Conservation (phyloP, 306 rosid genomes). For the Abrus pulchellus region DNA sequence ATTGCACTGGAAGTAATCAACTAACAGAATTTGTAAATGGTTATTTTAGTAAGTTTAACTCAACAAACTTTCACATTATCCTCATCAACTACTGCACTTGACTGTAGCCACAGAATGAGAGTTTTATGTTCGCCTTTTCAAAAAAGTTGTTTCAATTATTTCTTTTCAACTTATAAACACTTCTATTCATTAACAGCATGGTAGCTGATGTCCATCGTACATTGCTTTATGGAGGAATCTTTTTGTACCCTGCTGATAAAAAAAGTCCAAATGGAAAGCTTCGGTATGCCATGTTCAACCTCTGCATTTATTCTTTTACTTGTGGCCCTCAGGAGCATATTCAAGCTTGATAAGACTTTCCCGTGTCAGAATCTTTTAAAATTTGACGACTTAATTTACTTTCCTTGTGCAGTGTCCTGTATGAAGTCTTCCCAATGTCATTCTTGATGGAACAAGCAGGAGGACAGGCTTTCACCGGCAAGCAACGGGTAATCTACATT, state of each 20-base stretch:
- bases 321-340: not conserved
- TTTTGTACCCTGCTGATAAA: conserved; percentile 96
- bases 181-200: conserved; percentile 69
- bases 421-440: conserved; percentile 98
- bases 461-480: conserved; percentile 95
- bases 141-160: not conserved
- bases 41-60: not conserved
- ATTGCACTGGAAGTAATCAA: not conserved
- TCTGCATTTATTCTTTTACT: not conserved
- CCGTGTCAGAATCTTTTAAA: not conserved
- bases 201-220: conserved; percentile 99
- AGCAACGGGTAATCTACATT: conserved; percentile 66
- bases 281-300: conserved; percentile 65
- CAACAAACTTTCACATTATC: not conserved
- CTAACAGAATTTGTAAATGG: not conserved
- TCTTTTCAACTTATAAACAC: conserved; percentile 15
- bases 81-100: not conserved
- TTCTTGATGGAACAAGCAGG: conserved; percentile 98
- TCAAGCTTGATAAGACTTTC: conserved; percentile 9
- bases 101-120: conserved; percentile 1
- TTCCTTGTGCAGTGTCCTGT: conserved; percentile 70
- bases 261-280: conserved; percentile 98
- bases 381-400: conserved; percentile 22
- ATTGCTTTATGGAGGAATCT: conserved; percentile 94
- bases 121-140: conserved; percentile 3